Conservation (phyloP, 768 basidiomycete genomes). For the Hygrocybe coccinea region DNA sequence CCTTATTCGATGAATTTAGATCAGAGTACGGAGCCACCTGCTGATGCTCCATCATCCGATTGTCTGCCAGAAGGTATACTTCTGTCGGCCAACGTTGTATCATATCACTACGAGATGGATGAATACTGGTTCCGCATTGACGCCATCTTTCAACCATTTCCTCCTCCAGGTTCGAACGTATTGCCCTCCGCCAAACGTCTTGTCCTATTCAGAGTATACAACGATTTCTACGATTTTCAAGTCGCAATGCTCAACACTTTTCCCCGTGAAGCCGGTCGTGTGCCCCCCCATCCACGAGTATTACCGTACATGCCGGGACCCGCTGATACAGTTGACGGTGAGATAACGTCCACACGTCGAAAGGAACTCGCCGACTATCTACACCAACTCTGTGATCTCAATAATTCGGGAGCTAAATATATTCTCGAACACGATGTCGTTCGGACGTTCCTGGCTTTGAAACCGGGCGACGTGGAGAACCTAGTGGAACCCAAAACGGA, state of each 20-base stretch:
- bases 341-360: slow-evolving; percentile 73
- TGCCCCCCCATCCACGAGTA: slow-evolving; percentile 61
- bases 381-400: slow-evolving; percentile 69
- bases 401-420: slow-evolving; percentile 61
- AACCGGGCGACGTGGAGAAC: slow-evolving; percentile 80
- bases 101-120: slow-evolving; percentile 95
- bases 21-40: slow-evolving; percentile 13
- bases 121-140: slow-evolving; percentile 98
- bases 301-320: slow-evolving; percentile 98
- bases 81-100: slow-evolving; percentile 82
- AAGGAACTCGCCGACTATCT: slow-evolving; percentile 88
- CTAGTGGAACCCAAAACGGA: slow-evolving; percentile 55
- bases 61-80: slow-evolving; percentile 78
- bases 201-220: slow-evolving; percentile 90
- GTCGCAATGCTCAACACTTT: slow-evolving; percentile 81
- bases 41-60: slow-evolving; percentile 31
- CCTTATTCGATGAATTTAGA: slow-evolving; percentile 22
- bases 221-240: slow-evolving; percentile 98
- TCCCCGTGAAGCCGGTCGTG: slow-evolving; percentile 85
- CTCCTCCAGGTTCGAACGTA: slow-evolving; percentile 46
- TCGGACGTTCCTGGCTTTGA: slow-evolving; percentile 76
- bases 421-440: slow-evolving; percentile 78
- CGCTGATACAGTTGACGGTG: slow-evolving; percentile 74
- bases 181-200: slow-evolving; percentile 71
- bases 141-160: slow-evolving; percentile 82